Conservation (phyloP, 176 grass and related monocot genomes). For the Tillandsia leiboldiana region DNA sequence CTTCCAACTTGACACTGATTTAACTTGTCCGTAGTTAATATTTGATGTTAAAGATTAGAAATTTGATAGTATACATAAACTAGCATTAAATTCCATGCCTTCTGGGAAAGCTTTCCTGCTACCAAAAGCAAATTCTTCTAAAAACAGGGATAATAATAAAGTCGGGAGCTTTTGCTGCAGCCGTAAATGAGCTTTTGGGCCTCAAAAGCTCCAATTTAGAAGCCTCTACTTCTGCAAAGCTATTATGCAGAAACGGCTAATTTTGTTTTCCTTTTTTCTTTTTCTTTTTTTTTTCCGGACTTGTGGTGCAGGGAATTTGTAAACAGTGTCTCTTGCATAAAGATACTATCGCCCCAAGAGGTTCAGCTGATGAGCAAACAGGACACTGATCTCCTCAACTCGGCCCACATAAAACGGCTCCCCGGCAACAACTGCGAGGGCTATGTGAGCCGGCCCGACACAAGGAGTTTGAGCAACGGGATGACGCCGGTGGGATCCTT, state of each 20-base stretch:
- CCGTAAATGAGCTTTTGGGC: no score
- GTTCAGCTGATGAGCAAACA: constrained; percentile 90
- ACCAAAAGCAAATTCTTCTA: no score
- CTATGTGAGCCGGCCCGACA: constrained; percentile 63
- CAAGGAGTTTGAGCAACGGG: constrained; percentile 57
- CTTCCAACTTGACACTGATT: no score
- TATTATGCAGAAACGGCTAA: not conserved
- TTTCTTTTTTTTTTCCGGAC: not conserved
- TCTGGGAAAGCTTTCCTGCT: no score
- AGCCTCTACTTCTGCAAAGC: no score
- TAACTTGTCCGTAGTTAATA: no score
- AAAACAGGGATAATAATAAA: no score
- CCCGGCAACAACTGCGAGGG: constrained; percentile 51
- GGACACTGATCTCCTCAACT: constrained; percentile 53
- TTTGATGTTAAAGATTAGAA: no score
- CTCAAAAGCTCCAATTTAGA: no score
- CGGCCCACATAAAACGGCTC: constrained; percentile 37
- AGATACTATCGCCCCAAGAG: constrained; percentile 90
- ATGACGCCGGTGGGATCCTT: constrained; percentile 67
- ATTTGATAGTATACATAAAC: no score
- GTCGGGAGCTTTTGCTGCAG: no score
- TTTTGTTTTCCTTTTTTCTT: not conserved
- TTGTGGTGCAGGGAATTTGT: constrained; percentile 74
- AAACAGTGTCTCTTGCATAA: constrained; percentile 83
- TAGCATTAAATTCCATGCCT: no score